Base-by-base conservation (phyloP, 306 rosid genomes). In the Boehmeria nivea region DNA sequence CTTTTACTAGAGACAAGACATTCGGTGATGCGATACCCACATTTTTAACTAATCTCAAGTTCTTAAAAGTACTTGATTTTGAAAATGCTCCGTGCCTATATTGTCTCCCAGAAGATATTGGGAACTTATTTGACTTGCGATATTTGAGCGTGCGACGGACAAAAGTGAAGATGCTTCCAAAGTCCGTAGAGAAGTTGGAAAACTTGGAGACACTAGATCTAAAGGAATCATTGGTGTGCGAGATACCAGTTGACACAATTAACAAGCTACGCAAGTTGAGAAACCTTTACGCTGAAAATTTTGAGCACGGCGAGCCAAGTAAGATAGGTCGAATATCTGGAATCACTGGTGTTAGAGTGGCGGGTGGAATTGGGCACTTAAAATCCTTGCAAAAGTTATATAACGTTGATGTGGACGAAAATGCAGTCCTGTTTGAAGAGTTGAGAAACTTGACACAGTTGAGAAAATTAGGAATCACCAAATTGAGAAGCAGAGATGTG, bases 121-220 rank as follows among this genome's bases (percentile, higher is more conserved):
- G 38, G 17, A 48, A 31, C 13, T 42, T 70, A 1, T 27, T 55
- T 13, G 31, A 51, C 60, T 54, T 68, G 28, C 43, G 21, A 21
- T 68, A 68, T 11, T 37, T 68, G 22, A 60, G 67, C 18, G 10
- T 60, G 3, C 49, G 46, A 13, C 28, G 34, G 6, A 69, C 74
- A 43, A 44, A 23, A 6, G 61, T 69, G n/a, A 15, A 19, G 38
- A 4, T 4, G 22, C 62, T 69, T 26, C 74, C 74, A 6, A 57
- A 46, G 7, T 69, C 64, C n/a, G 27, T 69, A 3, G 44, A 24
- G 4, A 54, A 69, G 24, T 54, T 69, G 3, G 49, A 26, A 57
- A 61, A 60, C 27, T 17, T 69, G 1, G 59, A 69, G 19, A 62
- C 63, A 1, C 12, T 69, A 25, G 67, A 69, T 49, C 46, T 69